phyloP scores from a whole-genome alignment of 2,329 filamentous ascomycete species.

The Calonectria ilicicola region DNA sequence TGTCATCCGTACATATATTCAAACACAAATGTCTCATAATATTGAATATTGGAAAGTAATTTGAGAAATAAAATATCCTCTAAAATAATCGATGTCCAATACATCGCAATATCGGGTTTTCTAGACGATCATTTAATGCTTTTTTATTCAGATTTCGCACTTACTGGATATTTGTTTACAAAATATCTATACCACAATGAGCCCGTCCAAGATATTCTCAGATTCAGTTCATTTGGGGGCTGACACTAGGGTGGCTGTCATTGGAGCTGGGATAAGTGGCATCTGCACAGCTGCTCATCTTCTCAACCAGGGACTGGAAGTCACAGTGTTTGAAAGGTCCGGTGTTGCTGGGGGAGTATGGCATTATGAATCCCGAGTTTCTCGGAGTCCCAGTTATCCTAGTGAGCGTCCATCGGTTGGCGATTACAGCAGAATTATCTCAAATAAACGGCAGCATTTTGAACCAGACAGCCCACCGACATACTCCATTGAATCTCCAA shows the following conservation, averaged over 20 bases:
- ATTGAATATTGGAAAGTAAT: not conserved
- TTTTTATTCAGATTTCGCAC: not conserved
- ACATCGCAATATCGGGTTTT: too few species aligned
- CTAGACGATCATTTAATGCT: too few species aligned
- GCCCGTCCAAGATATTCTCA: not conserved
- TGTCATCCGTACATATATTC: not conserved
- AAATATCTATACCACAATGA: not conserved
- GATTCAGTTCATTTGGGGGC: not conserved
- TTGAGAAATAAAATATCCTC: not conserved
- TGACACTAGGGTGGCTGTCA: not conserved
- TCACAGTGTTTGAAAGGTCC: not conserved
- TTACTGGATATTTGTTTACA: not conserved
- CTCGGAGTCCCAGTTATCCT: not conserved
- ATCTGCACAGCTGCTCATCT: conserved; percentile 8
- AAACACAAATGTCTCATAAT: not conserved
- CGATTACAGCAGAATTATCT: not conserved
- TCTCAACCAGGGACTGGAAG: not conserved
- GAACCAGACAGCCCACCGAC: not conserved
- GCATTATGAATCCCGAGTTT: not conserved
- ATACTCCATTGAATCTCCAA: not conserved
- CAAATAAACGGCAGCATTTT: not conserved
- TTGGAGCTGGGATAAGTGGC: not conserved
- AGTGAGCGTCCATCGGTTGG: not conserved
- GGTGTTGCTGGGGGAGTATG: not conserved
- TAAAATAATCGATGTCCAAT: not conserved